Percentiles rank a stretch among this genome's conserved stretches.
Conservation (phyloP, 148 eudicot genomes). For the Cornus kousa region DNA sequence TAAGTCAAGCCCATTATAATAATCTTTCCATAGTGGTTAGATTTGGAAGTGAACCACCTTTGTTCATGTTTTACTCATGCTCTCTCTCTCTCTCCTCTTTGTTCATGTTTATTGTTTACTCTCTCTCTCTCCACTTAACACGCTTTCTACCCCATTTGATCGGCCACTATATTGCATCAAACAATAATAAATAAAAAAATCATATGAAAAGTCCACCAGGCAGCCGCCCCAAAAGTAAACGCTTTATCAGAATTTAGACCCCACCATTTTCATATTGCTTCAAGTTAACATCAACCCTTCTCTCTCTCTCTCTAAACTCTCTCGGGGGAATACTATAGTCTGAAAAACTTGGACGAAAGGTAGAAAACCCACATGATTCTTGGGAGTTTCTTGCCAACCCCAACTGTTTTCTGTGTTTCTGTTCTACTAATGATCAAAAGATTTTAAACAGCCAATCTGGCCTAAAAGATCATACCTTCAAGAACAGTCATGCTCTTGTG, state of each 20-base stretch:
- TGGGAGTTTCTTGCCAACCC: constrained; percentile 38
- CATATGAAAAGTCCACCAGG: constrained; percentile 7
- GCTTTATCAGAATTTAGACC: constrained; percentile 6
- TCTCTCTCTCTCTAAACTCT: constrained; percentile 1
- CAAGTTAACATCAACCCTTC: constrained; percentile 18
- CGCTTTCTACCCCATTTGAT: neutral
- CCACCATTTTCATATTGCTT: neutral
- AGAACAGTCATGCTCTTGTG: constrained; percentile 43
- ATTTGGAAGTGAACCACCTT: no score
- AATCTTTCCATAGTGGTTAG: neutral
- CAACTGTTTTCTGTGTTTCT: constrained; percentile 38
- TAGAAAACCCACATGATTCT: constrained; percentile 48
- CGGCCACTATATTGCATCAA: neutral
- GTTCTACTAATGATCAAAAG: constrained; percentile 26
- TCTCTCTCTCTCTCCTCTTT: no score
- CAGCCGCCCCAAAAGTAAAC: constrained; percentile 28
- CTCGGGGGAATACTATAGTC: constrained; percentile 6
- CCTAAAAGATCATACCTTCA: constrained; percentile 21
- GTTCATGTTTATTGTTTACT: no score
- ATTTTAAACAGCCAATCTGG: constrained; percentile 23
- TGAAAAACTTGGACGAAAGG: constrained; percentile 33
- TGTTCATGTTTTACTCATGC: no score
- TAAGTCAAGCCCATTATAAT: neutral
- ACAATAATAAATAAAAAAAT: neutral
- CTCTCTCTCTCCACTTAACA: no score